Conservation (phyloP, 2,329 filamentous ascomycete species). For the Alternaria arbusti region DNA sequence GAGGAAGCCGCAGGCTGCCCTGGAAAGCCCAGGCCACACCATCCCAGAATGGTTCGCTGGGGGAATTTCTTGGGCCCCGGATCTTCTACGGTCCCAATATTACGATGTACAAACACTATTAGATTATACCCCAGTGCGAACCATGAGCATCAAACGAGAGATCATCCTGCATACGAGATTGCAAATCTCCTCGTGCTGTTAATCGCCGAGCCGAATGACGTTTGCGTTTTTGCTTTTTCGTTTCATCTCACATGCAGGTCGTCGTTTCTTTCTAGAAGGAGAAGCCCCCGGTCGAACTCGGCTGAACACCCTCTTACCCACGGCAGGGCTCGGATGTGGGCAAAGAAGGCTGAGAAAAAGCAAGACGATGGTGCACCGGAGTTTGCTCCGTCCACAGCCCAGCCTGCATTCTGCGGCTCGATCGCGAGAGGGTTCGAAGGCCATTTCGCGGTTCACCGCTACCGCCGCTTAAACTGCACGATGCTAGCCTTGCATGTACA, state of each 20-base stretch:
- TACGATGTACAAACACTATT: not conserved
- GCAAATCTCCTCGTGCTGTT: constrained; percentile 1
- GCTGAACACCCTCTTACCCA: constrained; percentile 4
- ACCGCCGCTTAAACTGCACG: not conserved
- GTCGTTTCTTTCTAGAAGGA: not conserved
- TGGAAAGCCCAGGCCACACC: not conserved
- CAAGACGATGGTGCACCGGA: not conserved
- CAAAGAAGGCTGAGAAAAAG: constrained; percentile 1
- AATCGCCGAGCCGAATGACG: constrained; percentile 3
- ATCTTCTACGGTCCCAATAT: not conserved
- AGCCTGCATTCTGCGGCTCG: not conserved
- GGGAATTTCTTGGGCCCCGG: not conserved
- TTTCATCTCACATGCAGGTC: not conserved
- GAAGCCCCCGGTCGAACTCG: constrained; percentile 7
- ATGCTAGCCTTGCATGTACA: not conserved
- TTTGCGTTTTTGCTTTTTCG: constrained; percentile 6
- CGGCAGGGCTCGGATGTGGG: not conserved
- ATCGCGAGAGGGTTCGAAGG: not conserved
- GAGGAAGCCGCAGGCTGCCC: not conserved
- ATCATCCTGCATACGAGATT: constrained; percentile 8
- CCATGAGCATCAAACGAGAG: not conserved
- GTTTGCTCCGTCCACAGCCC: not conserved
- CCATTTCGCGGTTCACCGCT: not conserved
- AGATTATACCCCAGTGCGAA: constrained; percentile 2
- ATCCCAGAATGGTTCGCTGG: not conserved